Conservation (phyloP, 257 asterid genomes). For the Leonotis leonurus region DNA sequence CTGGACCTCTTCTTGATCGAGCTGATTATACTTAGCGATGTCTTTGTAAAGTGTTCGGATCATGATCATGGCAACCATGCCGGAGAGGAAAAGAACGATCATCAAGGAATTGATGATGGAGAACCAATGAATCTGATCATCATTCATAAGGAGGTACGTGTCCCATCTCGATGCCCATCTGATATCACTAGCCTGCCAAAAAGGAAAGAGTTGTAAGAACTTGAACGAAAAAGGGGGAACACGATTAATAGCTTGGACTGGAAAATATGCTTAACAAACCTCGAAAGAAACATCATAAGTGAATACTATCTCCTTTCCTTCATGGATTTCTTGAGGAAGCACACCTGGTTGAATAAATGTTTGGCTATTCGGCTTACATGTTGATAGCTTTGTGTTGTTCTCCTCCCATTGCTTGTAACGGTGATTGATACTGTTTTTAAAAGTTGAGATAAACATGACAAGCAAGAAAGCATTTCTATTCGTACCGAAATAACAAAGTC, state of each 20-base stretch:
- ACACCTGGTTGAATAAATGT: constrained; percentile 11
- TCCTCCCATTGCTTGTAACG: constrained; percentile 38
- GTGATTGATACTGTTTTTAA: constrained; percentile 34
- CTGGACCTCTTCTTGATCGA: constrained; percentile 39
- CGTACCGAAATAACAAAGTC: not conserved
- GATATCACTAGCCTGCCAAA: constrained; percentile 41
- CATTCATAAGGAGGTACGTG: constrained; percentile 40
- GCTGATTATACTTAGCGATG: constrained; percentile 40
- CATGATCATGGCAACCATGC: constrained; percentile 57
- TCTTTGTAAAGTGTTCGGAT: constrained; percentile 41
- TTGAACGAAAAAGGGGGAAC: not conserved
- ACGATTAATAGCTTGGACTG: not conserved
- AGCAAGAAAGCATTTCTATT: not conserved
- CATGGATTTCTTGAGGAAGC: constrained; percentile 39
- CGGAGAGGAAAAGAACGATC: constrained; percentile 48
- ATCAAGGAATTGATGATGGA: constrained; percentile 45
- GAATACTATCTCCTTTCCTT: constrained; percentile 37
- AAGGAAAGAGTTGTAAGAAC: not conserved
- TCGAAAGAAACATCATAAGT: constrained; percentile 46
- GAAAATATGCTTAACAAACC: constrained; percentile 16
- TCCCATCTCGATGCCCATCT: constrained; percentile 63
- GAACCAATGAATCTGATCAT: constrained; percentile 44
- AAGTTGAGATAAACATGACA: not conserved
- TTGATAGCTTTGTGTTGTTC: constrained; percentile 27
- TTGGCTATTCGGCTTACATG: constrained; percentile 24